These are phyloP conservation scores for Alternaria gansuensis DNA, from an alignment of 2,329 filamentous ascomycete genomes.

Conservation along the genomic window DNA sequence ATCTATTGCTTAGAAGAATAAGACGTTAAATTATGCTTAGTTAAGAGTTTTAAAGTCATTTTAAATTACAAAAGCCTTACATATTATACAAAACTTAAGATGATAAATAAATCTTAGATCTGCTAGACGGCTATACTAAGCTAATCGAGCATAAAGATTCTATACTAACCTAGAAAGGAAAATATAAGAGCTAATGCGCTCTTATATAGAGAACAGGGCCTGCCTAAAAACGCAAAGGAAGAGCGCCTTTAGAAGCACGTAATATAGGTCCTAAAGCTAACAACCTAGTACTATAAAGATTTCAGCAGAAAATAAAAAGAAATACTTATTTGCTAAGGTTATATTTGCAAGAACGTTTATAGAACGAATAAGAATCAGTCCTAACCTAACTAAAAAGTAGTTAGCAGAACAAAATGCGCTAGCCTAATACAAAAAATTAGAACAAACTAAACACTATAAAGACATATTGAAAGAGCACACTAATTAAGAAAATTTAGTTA, in stretches of 20 bases:
- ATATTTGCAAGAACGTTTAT: too few species aligned
- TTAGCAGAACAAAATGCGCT: too few species aligned
- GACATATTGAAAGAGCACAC: too few species aligned
- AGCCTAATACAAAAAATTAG: too few species aligned
- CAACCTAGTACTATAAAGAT: neutral
- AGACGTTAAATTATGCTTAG: conserved; percentile 9
- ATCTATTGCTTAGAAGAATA: conserved; percentile 39
- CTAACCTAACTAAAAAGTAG: too few species aligned
- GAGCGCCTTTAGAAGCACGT: neutral
- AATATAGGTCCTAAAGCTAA: neutral
- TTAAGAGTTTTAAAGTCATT: conserved; percentile 34
- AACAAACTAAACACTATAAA: too few species aligned
- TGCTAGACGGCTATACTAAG: conserved; percentile 26
- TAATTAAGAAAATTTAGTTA: too few species aligned
- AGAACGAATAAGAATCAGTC: too few species aligned
- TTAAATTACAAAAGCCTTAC: conserved; percentile 44
- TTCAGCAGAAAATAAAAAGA: neutral
- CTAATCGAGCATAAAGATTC: conserved; percentile 6
- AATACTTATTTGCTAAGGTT: neutral
- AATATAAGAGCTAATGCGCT: conserved; percentile 6
- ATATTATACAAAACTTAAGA: conserved; percentile 40
- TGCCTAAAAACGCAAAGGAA: neutral
- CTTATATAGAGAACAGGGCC: conserved; percentile 6
- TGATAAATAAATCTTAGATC: conserved; percentile 36
- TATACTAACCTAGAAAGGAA: conserved; percentile 2